Base-by-base conservation (phyloP, 164 flowering plant species). In the Vitis riparia region DNA sequence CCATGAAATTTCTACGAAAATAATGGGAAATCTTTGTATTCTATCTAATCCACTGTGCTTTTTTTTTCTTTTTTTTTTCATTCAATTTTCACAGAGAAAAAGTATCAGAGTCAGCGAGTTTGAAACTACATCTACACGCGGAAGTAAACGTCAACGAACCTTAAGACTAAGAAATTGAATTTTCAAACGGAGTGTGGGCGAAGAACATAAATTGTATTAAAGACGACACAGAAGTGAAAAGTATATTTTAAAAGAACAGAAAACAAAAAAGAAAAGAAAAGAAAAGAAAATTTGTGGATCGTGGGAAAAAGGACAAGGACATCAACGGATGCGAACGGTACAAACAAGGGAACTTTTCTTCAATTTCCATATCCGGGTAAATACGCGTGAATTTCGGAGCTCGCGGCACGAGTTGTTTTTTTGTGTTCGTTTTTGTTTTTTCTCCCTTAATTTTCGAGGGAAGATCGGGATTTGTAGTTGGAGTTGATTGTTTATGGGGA, bases 321-420 rank as follows among this genome's bases (percentile, higher is more conserved):
- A 55, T 55, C 44, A 48, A 49, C 52, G 72, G 51, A 9, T 58
- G 32, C 2, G 51, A 61, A 30, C 65, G 32, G 52, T 53, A 11
- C 17, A 32, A 70, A 53, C 66, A 69, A 51, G 55, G 17, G 6
- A 5, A 7, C 8, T 58, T 51, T 55, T 70, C 59, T 62, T 19
- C 61, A 53, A 53, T 52, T 44, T 70, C 60, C 67, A 62, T n/a
- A 53, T 62, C 30, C 19, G 32, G 73, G 67, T 62, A 44, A 37
- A 62, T 32, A 52, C 61, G 67, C 73, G 58, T 37, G 16, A 50
- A 30, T 66, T 29, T 32, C 58, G 64, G 73, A 52, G 44, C 61
- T 69, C 29, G 49, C 29, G 19, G 64, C 64, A 61, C 64, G 64
- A 30, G 64, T 61, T 71, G 29, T 63, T 70, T n/a, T n/a, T 62